These are phyloP conservation scores for Naematelia aurantialba DNA, from an alignment of 768 basidiomycete species.

Conservation along the genomic window DNA sequence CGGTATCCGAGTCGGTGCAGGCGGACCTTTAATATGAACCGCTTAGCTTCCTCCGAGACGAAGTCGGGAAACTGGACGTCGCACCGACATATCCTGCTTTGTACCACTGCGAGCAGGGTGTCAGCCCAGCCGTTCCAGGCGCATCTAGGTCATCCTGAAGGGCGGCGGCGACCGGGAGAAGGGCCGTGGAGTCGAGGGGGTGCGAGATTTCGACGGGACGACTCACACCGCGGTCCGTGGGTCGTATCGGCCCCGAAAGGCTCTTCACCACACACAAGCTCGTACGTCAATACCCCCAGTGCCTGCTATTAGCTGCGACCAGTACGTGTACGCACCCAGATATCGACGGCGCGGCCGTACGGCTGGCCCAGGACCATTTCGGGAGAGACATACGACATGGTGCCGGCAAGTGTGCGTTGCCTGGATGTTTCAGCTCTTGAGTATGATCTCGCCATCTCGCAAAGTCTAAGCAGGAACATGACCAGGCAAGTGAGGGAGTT, in stretches of 20 bases:
- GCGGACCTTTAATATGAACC: constrained; percentile 61
- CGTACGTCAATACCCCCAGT: constrained; percentile 88
- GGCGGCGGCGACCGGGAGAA: no score
- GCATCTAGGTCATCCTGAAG: no score
- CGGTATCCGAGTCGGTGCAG: neutral
- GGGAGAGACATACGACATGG: constrained; percentile 90
- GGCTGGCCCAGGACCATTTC: constrained; percentile 95
- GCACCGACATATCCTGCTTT: constrained; percentile 66
- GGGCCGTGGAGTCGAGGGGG: no score
- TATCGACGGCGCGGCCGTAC: constrained; percentile 85
- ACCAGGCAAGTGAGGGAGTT: neutral
- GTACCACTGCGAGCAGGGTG: constrained; percentile 74
- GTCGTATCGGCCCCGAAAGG: constrained; percentile 63
- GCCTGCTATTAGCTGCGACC: constrained; percentile 52
- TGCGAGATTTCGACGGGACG: no score
- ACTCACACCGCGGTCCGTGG: constrained; percentile 30
- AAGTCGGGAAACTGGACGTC: constrained; percentile 64
- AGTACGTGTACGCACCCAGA: constrained; percentile 58
- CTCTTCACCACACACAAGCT: constrained; percentile 82
- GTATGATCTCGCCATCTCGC: neutral
- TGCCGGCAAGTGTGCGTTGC: constrained; percentile 87
- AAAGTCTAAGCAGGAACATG: neutral
- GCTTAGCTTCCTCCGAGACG: constrained; percentile 62
- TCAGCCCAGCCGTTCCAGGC: no score
- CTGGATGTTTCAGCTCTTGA: constrained; percentile 23